Percentiles rank a stretch among this genome's conserved stretches.
These are phyloP conservation scores for Massarina eburnea DNA, from an alignment of 2,329 filamentous ascomycete species.

Conservation along the genomic window DNA sequence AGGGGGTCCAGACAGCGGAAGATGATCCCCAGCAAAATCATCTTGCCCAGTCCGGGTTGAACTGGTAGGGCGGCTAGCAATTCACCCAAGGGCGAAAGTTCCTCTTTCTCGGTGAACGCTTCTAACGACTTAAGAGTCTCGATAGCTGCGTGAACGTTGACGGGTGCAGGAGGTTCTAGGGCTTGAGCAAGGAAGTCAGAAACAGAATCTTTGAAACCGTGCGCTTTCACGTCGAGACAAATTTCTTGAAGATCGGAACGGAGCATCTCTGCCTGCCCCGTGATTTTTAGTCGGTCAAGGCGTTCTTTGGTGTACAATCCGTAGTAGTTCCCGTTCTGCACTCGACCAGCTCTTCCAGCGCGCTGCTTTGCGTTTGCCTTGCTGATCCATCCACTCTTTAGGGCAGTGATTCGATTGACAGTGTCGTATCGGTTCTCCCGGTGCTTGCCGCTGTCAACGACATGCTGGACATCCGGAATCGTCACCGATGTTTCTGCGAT, in stretches of 20 bases:
- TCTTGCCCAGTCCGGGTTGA: constrained; percentile 6
- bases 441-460: constrained; percentile 6
- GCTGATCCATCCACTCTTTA: constrained; percentile 5
- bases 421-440: constrained; percentile 2
- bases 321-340: constrained; percentile 7
- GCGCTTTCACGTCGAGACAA: constrained; percentile 8
- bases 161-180: constrained; percentile 2
- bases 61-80: constrained; percentile 3
- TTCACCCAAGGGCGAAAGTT: constrained; percentile 4
- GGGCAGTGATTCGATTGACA: constrained; percentile 1
- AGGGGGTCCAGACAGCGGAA: constrained; percentile 7
- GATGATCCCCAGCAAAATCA: constrained; percentile 8
- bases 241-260: constrained; percentile 5
- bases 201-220: constrained; percentile 3
- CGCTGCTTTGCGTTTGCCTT: constrained; percentile 8
- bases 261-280: constrained; percentile 4
- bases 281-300: constrained; percentile 1
- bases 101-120: constrained; percentile 3
- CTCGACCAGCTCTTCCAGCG: constrained; percentile 6
- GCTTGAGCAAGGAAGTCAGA: constrained; percentile 4
- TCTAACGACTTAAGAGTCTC: constrained; percentile 4
- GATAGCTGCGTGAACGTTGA: constrained; percentile 1
- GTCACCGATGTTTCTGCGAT: constrained; percentile 7
- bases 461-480: constrained; percentile 6
- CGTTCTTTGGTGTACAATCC: constrained; percentile 5